A percentile compares a stretch with the other conserved stretches of the same genome.
Evolutionary conservation across 257 asterid species (phyloP).

Genomic region (Scutellaria galericulata): DNA sequence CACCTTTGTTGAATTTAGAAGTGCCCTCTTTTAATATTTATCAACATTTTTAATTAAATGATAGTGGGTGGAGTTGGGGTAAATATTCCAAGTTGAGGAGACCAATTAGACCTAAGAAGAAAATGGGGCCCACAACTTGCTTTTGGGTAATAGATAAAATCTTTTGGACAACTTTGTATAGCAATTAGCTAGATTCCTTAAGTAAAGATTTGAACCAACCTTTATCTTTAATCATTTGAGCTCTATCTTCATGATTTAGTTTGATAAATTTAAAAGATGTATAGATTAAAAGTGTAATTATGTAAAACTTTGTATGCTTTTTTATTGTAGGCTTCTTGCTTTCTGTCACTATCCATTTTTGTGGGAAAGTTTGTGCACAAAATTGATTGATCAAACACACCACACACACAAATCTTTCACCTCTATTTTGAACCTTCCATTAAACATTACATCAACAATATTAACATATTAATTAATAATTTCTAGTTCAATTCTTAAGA

Average conservation of each 20-base stretch:
- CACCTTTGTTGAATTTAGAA: conserved; percentile 34
- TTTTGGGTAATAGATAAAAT: conserved; percentile 24
- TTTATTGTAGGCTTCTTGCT: too few relatives aligned
- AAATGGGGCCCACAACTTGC: conserved; percentile 24
- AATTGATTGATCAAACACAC: too few relatives aligned
- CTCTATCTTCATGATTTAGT: not conserved
- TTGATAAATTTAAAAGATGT: too few relatives aligned
- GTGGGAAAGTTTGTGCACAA: too few relatives aligned
- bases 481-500: too few relatives aligned
- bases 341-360: too few relatives aligned
- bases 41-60: not conserved
- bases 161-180: conserved; percentile 1
- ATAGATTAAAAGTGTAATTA: too few relatives aligned
- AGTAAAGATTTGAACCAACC: conserved; percentile 7
- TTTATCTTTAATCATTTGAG: conserved; percentile 28
- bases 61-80: conserved; percentile 8
- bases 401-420: too few relatives aligned
- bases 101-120: conserved; percentile 25
- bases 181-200: conserved; percentile 25
- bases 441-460: too few relatives aligned
- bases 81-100: conserved; percentile 22
- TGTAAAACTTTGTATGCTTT: too few relatives aligned
- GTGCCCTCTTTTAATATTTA: not conserved
- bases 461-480: too few relatives aligned
- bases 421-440: too few relatives aligned